Evolutionary conservation across 441 rosid genomes (phyloP), one percentile per base, ranked within the genome.

Genomic region (Euphorbia corollata): DNA sequence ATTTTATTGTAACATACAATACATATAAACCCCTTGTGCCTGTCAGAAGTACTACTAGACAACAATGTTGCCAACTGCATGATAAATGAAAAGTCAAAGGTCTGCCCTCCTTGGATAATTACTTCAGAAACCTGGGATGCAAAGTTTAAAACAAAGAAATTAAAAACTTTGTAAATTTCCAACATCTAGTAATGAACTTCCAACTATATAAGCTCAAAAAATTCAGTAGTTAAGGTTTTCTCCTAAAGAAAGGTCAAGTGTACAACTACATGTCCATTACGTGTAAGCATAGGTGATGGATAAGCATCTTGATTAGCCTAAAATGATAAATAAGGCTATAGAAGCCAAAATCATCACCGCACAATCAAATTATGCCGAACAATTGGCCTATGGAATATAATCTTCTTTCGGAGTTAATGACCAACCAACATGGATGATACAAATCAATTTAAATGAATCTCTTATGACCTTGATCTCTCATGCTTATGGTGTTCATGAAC

Each of bases 71-170:
- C 87, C 81, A 90, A 75, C 78, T 89, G 97, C 93, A 85, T 81
- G 58, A 91, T 84, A 80, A 80, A 71, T 2, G 96, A 86, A 78
- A 89, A 83, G 74, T 91, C 96, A 65, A 88, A 83, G 38, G 78
- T 77, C 68, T 79, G 90, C 69, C 84, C 87, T 65, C 85, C 91
- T 78, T 77, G 97, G 68, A 86, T 74, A 63, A 89, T 77, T 68
- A 88, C 83, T 80, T 93, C 99, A 76, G 99, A 85, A 71, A 93
- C 95, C 99, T 93, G 89, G 61, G 74, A 54, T 19, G 64, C 47
- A 70, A 72, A 73, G 79, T 71, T 39, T n/a, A 12, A 57, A 58
- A 51, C 70, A 59, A 73, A 18, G 63, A 60, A 32, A 66, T 12
- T 24, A n/a, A 59, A 64, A 64, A 16, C 54, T 43, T 24, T 43